These are phyloP conservation scores for Diaporthe vexans DNA, from an alignment of 2,329 filamentous ascomycete species.

Conservation along the genomic window DNA sequence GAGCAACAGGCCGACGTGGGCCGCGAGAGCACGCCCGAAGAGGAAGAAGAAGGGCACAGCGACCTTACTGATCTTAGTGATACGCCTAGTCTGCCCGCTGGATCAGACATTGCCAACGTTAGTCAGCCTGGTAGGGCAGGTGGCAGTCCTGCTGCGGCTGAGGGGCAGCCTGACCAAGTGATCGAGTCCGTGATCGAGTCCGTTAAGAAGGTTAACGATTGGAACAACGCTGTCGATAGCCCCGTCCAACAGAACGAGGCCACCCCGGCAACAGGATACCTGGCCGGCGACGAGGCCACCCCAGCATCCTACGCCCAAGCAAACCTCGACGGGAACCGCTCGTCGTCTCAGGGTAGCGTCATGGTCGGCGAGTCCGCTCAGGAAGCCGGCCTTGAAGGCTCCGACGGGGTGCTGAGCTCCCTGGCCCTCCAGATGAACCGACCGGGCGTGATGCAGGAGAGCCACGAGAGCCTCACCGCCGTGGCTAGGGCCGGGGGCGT, in stretches of 20 bases:
- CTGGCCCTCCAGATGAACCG: not conserved
- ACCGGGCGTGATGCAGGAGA: not conserved
- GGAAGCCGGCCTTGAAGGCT: not conserved
- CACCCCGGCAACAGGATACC: not conserved
- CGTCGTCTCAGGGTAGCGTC: not conserved
- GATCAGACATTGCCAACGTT: not conserved
- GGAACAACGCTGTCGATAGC: not conserved
- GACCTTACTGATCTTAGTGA: constrained; percentile 29
- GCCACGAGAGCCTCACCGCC: not conserved
- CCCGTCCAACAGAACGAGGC: not conserved
- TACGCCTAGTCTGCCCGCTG: constrained; percentile 11
- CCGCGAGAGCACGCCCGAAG: constrained; percentile 6
- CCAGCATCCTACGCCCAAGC: not conserved
- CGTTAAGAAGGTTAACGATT: constrained; percentile 4
- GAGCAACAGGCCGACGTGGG: not conserved
- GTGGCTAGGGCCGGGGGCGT: not conserved
- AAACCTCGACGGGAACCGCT: not conserved
- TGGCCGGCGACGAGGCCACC: not conserved
- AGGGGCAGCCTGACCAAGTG: not conserved
- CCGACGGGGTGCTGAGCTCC: not conserved
- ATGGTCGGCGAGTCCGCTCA: constrained; percentile 7
- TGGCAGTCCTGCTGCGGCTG: not conserved
- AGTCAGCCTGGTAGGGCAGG: not conserved
- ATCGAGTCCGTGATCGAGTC: too few relatives aligned
- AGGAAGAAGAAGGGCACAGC: constrained; percentile 4